Conservation (phyloP, 352 stramenopile species). For the Phytophthora brassicae region DNA sequence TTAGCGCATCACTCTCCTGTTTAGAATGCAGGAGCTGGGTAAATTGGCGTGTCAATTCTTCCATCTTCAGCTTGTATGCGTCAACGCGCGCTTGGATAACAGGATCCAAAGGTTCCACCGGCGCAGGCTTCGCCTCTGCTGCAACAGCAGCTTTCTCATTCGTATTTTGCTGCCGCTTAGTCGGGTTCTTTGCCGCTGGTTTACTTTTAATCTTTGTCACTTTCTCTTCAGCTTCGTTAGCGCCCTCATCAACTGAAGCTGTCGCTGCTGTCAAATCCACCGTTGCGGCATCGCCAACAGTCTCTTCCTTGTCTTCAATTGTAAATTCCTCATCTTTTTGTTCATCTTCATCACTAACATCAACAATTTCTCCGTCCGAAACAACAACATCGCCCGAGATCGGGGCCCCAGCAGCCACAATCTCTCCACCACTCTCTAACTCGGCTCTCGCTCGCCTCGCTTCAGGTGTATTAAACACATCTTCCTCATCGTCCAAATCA, state of each 20-base stretch:
- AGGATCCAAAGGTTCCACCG: slow-evolving; percentile 48
- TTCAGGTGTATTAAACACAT: slow-evolving; percentile 35
- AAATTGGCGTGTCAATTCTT: slow-evolving; percentile 63
- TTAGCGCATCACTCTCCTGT: slow-evolving; percentile 31
- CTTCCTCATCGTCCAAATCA: slow-evolving; percentile 24
- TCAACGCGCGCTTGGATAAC: slow-evolving; percentile 62
- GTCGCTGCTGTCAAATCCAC: slow-evolving; percentile 24
- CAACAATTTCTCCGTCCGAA: slow-evolving; percentile 17
- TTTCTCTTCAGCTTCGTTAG: slow-evolving; percentile 26
- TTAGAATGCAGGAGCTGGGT: slow-evolving; percentile 34
- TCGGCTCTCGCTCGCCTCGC: slow-evolving; percentile 30
- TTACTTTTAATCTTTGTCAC: slow-evolving; percentile 5
- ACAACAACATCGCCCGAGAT: slow-evolving; percentile 29
- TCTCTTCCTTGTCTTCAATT: slow-evolving; percentile 1
- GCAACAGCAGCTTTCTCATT: slow-evolving; percentile 28
- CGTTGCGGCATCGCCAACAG: slow-evolving; percentile 3
- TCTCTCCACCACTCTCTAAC: slow-evolving; percentile 18
- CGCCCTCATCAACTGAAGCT: slow-evolving; percentile 5
- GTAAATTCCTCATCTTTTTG: background rate
- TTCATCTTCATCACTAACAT: slow-evolving; percentile 12
- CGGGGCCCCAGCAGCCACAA: slow-evolving; percentile 23
- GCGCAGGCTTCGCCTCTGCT: slow-evolving; percentile 16
- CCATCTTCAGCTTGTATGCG: slow-evolving; percentile 73
- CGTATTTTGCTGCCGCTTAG: slow-evolving; percentile 30
- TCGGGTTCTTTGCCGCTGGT: slow-evolving; percentile 14